Evolutionary conservation across 169 alveolate genomes (phyloP).

Genomic region (Plasmodium yoelii): DNA sequence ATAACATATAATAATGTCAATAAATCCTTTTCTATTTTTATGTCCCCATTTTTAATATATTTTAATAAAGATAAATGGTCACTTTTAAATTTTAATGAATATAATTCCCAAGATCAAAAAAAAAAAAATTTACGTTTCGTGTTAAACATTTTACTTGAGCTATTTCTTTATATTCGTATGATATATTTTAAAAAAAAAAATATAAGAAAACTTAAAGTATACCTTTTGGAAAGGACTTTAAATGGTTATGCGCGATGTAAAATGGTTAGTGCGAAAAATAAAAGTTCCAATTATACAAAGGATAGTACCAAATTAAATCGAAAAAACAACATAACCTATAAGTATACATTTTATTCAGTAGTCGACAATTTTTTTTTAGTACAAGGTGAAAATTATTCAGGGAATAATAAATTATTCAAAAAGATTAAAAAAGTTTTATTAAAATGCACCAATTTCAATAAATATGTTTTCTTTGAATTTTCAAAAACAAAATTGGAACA

Average conservation of each 20-base stretch:
- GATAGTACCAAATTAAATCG: not conserved
- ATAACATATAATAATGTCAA: constrained; percentile 33
- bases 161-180: constrained; percentile 12
- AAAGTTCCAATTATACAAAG: not conserved
- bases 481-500: constrained; percentile 13
- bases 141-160: constrained; percentile 14
- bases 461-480: constrained; percentile 16
- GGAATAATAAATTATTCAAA: constrained; percentile 17
- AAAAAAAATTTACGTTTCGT: not conserved
- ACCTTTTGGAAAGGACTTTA: constrained; percentile 33
- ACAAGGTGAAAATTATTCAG: constrained; percentile 10
- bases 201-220: constrained; percentile 21
- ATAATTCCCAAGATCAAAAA: not conserved
- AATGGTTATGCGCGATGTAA: constrained; percentile 22
- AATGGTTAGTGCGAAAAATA: too few relatives aligned
- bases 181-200: constrained; percentile 23
- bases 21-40: constrained; percentile 45
- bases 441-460: constrained; percentile 12
- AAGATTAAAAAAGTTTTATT: constrained; percentile 14
- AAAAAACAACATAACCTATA: constrained; percentile 2
- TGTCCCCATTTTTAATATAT: constrained; percentile 23
- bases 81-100: not conserved
- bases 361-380: constrained; percentile 42
- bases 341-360: constrained; percentile 20
- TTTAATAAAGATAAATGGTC: constrained; percentile 10